Evolutionary conservation across 139 green algal species (phyloP).

Genomic region (Chlamydomonas incerta): DNA sequence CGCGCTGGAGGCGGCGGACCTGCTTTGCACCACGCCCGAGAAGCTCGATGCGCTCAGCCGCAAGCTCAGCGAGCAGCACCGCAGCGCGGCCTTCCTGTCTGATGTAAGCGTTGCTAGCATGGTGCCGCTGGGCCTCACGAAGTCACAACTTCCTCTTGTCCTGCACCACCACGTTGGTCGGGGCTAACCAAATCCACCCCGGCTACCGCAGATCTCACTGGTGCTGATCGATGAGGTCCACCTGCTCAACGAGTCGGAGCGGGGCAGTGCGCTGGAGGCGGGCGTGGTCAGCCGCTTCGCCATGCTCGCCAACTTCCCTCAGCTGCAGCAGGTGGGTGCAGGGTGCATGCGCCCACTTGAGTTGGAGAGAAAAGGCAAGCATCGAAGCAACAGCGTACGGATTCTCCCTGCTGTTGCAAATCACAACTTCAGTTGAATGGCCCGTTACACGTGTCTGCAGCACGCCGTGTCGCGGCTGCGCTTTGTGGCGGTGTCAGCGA

Average conservation of each 20-base stretch:
- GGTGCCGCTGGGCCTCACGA: too few species aligned
- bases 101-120: slow-evolving; percentile 24
- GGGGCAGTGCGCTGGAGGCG: slow-evolving; percentile 87
- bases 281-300: slow-evolving; percentile 86
- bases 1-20: slow-evolving; percentile 79
- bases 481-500: slow-evolving; percentile 89
- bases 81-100: slow-evolving; percentile 49
- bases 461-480: slow-evolving; percentile 75
- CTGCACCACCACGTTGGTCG: too few species aligned
- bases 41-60: slow-evolving; percentile 74
- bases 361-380: too few species aligned
- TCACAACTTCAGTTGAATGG: too few species aligned
- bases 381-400: too few species aligned
- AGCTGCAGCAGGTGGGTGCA: slow-evolving; percentile 66
- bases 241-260: slow-evolving; percentile 80
- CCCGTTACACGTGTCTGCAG: slow-evolving; percentile 40
- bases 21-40: slow-evolving; percentile 89
- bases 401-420: too few species aligned
- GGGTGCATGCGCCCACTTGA: too few species aligned
- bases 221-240: slow-evolving; percentile 96
- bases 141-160: too few species aligned
- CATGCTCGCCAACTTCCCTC: slow-evolving; percentile 66
- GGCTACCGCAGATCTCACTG: slow-evolving; percentile 83
- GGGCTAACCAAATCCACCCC: too few species aligned
- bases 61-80: slow-evolving; percentile 37